Conservation (phyloP, 1,284 basidiomycete species). For the Thecaphora frezii region DNA sequence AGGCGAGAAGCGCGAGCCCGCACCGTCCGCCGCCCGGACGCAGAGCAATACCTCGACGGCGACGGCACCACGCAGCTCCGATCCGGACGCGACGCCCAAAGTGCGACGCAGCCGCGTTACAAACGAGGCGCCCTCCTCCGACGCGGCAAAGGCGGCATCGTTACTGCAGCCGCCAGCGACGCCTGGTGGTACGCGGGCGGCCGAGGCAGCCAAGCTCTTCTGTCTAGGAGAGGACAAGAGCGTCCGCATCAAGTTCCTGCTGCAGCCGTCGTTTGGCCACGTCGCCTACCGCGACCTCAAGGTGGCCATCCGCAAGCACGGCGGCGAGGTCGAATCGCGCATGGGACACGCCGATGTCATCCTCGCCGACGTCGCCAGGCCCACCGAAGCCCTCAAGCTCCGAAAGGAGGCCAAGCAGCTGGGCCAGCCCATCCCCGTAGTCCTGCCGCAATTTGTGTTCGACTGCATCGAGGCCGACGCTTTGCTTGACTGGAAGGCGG, state of each 20-base stretch:
- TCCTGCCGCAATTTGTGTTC: constrained; percentile 16
- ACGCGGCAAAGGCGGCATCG: too few species aligned
- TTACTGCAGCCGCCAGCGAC: background rate
- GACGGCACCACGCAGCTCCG: too few species aligned
- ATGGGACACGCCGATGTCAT: constrained; percentile 27
- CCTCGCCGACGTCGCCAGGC: constrained; percentile 10
- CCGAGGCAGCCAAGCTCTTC: constrained; percentile 3
- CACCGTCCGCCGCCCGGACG: too few species aligned
- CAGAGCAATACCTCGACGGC: too few species aligned
- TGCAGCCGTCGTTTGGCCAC: constrained; percentile 10
- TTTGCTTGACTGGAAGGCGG: constrained; percentile 10
- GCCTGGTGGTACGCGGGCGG: background rate
- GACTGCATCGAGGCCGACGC: constrained; percentile 12
- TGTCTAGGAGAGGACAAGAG: background rate
- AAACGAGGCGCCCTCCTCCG: too few species aligned
- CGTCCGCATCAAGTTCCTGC: constrained; percentile 13
- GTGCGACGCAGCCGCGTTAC: too few species aligned
- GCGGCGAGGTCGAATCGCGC: constrained; percentile 19
- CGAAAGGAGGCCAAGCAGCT: constrained; percentile 10
- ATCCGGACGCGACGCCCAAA: too few species aligned
- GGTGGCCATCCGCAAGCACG: constrained; percentile 18
- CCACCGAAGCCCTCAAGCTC: constrained; percentile 4
- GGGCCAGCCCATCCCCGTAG: constrained; percentile 30
- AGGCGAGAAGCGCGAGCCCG: too few species aligned
- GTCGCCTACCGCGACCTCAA: constrained; percentile 4